Conservation (phyloP, 202 grass and related monocot genomes). For the Zizania palustris region DNA sequence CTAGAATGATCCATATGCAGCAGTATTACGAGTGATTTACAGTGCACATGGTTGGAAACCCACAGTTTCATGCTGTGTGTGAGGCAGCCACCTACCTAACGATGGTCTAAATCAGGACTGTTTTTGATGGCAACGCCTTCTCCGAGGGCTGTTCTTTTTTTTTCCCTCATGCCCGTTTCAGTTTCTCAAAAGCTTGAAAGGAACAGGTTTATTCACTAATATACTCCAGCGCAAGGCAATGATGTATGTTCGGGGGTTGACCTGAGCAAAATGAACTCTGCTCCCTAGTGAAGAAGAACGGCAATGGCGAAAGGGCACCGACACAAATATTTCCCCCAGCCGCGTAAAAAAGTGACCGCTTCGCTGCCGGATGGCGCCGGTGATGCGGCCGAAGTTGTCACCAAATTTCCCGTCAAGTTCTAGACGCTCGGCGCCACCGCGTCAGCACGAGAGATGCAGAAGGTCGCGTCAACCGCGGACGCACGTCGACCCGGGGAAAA, state of each 20-base stretch:
- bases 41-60: too few relatives aligned
- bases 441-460: background rate
- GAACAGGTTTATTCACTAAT: background rate
- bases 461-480: background rate
- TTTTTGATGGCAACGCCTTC: background rate
- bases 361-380: background rate
- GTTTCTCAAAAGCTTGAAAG: background rate
- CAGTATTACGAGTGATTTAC: too few relatives aligned
- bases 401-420: background rate
- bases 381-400: conserved; percentile 4
- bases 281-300: background rate
- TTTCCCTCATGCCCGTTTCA: background rate
- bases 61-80: too few relatives aligned
- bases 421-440: background rate
- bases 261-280: background rate
- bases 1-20: too few relatives aligned
- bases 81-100: background rate
- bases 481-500: background rate
- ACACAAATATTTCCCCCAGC: background rate
- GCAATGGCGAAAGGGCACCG: background rate
- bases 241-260: background rate
- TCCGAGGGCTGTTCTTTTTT: background rate
- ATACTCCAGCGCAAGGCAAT: background rate
- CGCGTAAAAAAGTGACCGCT: background rate
- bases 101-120: background rate